A percentile compares a stretch with the other conserved stretches of the same genome.
These are phyloP conservation scores for Quambalaria eucalypti DNA, from an alignment of 1,284 basidiomycete species.

Conservation along the genomic window DNA sequence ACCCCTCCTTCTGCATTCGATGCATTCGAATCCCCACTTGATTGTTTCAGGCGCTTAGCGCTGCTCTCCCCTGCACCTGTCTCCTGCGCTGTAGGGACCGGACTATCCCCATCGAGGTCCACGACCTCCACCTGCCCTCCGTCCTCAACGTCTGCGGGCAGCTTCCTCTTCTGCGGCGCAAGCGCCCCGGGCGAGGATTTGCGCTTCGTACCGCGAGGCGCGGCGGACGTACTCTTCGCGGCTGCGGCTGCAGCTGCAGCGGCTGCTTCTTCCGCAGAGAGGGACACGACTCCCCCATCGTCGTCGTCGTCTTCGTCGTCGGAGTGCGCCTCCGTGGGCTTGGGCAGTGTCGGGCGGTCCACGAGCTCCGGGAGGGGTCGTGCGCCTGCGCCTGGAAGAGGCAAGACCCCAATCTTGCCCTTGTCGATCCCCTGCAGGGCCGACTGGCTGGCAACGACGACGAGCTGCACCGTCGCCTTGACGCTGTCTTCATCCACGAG, in stretches of 20 bases:
- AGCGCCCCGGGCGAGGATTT: too few relatives aligned
- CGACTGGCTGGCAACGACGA: constrained; percentile 15
- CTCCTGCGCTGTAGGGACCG: too few relatives aligned
- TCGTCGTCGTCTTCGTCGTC: not conserved
- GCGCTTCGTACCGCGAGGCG: not conserved
- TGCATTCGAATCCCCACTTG: too few relatives aligned
- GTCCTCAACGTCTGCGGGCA: too few relatives aligned
- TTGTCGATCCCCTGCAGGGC: not conserved
- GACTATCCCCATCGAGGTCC: too few relatives aligned
- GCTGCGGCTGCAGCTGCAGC: not conserved
- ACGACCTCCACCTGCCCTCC: too few relatives aligned
- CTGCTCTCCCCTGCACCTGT: too few relatives aligned
- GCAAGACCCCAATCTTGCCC: not conserved
- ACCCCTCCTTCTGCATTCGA: too few relatives aligned
- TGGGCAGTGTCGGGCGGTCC: not conserved
- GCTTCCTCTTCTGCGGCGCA: not conserved
- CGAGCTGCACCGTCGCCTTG: constrained; percentile 22
- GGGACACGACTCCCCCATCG: not conserved
- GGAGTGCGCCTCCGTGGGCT: not conserved
- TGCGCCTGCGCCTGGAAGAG: not conserved
- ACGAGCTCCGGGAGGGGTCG: not conserved
- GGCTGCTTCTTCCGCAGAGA: too few relatives aligned
- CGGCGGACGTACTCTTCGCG: not conserved
- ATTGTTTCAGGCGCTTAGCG: too few relatives aligned
- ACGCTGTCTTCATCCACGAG: constrained; percentile 70